phyloP scores from a whole-genome alignment of 495 filamentous ascomycete species.

The Podospora didyma region DNA sequence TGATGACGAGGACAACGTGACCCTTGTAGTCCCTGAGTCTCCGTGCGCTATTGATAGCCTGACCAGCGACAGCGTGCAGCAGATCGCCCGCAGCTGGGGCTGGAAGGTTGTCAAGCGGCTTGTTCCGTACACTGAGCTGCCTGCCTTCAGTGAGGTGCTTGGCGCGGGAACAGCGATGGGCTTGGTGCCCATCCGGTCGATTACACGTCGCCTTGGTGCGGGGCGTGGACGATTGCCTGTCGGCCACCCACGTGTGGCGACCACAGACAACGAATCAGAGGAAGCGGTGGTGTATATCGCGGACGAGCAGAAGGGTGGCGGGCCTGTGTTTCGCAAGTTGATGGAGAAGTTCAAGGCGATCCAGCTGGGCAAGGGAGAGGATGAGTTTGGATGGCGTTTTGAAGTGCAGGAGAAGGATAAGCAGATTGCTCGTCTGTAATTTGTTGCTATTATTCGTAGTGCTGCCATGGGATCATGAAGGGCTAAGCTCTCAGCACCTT shows the following conservation, averaged over 20 bases:
- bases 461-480: too few relatives aligned
- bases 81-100: background rate
- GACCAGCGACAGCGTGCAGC: conserved; percentile 1
- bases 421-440: background rate
- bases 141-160: background rate
- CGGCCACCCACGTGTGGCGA: background rate
- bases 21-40: background rate
- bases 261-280: background rate
- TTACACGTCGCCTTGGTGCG: background rate
- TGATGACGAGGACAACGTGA: conserved; percentile 9
- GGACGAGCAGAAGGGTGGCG: background rate
- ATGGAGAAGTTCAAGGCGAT: background rate
- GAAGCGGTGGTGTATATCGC: background rate
- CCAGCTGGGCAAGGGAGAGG: background rate
- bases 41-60: background rate
- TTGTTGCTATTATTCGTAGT: background rate
- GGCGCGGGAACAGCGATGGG: background rate
- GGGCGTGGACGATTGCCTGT: background rate
- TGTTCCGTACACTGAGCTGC: background rate
- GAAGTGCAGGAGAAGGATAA: background rate
- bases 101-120: background rate
- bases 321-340: background rate
- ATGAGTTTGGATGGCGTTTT: background rate
- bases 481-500: too few relatives aligned
- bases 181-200: background rate